Conservation (phyloP, 2,329 filamentous ascomycete genomes). For the Neonectria magnoliae region DNA sequence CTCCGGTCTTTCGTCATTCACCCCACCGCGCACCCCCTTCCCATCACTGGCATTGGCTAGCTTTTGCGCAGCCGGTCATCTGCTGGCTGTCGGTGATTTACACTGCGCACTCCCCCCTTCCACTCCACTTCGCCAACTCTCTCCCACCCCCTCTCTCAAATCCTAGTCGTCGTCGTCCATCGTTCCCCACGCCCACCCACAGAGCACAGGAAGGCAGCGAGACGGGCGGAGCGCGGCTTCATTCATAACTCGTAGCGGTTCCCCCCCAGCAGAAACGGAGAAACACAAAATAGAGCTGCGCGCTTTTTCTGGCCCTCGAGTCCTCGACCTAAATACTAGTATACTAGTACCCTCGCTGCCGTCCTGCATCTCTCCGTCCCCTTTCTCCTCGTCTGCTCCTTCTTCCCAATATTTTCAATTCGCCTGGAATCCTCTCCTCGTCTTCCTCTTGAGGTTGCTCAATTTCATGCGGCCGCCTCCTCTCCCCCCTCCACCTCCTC, state of each 20-base stretch:
- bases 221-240: slow-evolving; percentile 33
- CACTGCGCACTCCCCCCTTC: slow-evolving; percentile 5
- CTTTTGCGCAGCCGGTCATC: slow-evolving; percentile 11
- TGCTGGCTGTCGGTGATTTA: slow-evolving; percentile 2
- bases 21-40: background rate
- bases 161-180: slow-evolving; percentile 5
- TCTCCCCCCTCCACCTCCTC: slow-evolving; percentile 24
- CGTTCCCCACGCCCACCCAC: slow-evolving; percentile 23
- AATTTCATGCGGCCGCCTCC: slow-evolving; percentile 37
- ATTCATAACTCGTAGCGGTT: slow-evolving; percentile 40
- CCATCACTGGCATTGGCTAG: slow-evolving; percentile 5
- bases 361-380: slow-evolving; percentile 17
- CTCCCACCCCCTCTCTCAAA: background rate
- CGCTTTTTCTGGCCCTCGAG: slow-evolving; percentile 36
- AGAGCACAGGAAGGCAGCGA: slow-evolving; percentile 6
- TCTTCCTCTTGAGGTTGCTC: slow-evolving; percentile 11
- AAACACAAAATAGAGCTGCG: slow-evolving; percentile 42
- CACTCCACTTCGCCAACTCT: background rate
- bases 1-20: background rate
- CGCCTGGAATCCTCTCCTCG: slow-evolving; percentile 15
- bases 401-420: slow-evolving; percentile 16
- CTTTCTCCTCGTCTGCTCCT: slow-evolving; percentile 6
- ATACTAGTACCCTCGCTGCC: background rate
- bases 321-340: background rate
- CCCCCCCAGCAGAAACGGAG: slow-evolving; percentile 28